Base-by-base conservation (phyloP, 257 asterid species). In the Solanum pennellii region DNA sequence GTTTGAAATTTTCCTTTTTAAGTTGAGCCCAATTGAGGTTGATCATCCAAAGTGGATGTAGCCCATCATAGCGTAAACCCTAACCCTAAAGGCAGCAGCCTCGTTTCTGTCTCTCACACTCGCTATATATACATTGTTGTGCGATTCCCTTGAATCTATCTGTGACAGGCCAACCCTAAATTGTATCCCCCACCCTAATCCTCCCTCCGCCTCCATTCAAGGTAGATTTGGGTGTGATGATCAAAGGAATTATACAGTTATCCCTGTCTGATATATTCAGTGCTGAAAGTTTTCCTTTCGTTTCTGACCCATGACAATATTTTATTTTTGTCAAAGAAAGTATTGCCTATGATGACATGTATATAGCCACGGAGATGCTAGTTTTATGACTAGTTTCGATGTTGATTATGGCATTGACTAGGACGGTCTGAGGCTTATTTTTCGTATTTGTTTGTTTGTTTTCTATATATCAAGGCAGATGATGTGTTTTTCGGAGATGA, bases 401-500 rank as follows among this genome's bases (percentile, higher is more conserved):
- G 89, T 83, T 68, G 89, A 88, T 83, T 20, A 71, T 52, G 65
- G 41, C 73, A 84, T 59, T 82, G 69, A 88, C 89, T 88, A 88
- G 89, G 89, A 88, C 89, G 87, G 87, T 88, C 87, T 88, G 89
- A 88, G 89, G 89, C 89, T 39, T 73, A 45, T 12, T 27, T 12
- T 27, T 23, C 44, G 1, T 60, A 5, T 60, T 23, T 49, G 59
- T 49, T 49, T 37, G 37, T 47, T 47, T 49, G 6, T 49, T 60
- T n/a, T n/a, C n/a, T 49, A 15, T 16, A 21, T 37, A 3, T 18
- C 25, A 31, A 37, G 89, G 94, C 91, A 92, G 75, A 89, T 95
- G 97, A 94, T 93, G 98, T 47, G 87, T 29, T 87, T 84, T 85
- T 86, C 90, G 72, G 94, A 89, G 91, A 86, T 92, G 95, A 94